Evolutionary conservation across 192 early-diverging fungal genomes (phyloP).

Genomic region (Spizellomyces punctatus): DNA sequence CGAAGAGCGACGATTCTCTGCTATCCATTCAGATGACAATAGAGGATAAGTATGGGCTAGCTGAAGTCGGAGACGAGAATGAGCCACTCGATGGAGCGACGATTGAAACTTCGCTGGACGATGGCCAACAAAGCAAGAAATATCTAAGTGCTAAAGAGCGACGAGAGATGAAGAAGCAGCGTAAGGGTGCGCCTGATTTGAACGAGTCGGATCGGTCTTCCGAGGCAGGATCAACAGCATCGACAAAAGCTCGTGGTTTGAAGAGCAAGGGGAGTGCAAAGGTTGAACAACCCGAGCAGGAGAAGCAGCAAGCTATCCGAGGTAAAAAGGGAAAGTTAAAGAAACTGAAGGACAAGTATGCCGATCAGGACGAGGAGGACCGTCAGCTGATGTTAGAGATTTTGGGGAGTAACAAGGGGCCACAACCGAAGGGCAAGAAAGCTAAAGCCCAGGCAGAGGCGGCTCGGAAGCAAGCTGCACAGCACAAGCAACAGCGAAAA

Average conservation of each 20-base stretch:
- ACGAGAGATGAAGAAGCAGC: constrained; percentile 73
- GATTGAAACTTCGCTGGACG: not conserved
- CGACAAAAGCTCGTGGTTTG: not conserved
- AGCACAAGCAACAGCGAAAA: constrained; percentile 1
- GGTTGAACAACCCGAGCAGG: constrained; percentile 1
- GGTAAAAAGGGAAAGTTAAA: constrained; percentile 88
- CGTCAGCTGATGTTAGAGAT: constrained; percentile 78
- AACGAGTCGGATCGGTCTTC: not conserved
- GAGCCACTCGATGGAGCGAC: constrained; percentile 10
- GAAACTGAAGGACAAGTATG: constrained; percentile 94
- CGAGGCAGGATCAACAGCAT: not conserved
- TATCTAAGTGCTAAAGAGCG: constrained; percentile 81
- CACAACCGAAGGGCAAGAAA: constrained; percentile 75
- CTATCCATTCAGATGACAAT: not conserved
- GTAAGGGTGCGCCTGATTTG: constrained; percentile 13
- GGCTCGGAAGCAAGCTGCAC: constrained; percentile 26
- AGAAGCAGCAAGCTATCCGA: constrained; percentile 54
- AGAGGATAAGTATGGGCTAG: constrained; percentile 35
- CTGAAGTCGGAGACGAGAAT: constrained; percentile 31
- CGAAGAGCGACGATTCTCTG: constrained; percentile 1
- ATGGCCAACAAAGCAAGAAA: constrained; percentile 37
- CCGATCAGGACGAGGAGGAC: constrained; percentile 94
- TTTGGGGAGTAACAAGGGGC: constrained; percentile 70
- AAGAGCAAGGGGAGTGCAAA: not conserved
- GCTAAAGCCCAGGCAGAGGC: constrained; percentile 61